A percentile compares a stretch with the other conserved stretches of the same genome.
Conservation (phyloP, 169 alveolate species). For the Blepharisma undulans region DNA sequence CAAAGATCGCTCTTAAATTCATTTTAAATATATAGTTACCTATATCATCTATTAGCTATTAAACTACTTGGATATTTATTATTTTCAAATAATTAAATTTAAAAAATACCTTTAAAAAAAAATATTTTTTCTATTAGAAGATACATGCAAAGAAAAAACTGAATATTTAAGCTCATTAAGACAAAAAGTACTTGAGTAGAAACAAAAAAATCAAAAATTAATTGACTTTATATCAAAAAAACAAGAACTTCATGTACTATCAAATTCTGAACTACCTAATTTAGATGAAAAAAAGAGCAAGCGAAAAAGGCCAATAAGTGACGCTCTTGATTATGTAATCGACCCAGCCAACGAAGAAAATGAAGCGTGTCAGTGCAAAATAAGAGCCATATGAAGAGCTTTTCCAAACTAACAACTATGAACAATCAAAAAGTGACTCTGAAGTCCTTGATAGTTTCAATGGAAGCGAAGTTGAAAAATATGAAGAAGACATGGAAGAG, state of each 20-base stretch:
- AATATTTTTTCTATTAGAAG: too few relatives aligned
- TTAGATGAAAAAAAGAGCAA: neutral
- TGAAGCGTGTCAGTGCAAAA: neutral
- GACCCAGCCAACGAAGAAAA: neutral
- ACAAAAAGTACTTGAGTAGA: neutral
- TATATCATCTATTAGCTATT: too few relatives aligned
- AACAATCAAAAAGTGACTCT: neutral
- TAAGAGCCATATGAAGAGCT: neutral
- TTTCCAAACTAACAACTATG: neutral
- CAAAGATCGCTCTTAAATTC: too few relatives aligned
- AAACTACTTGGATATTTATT: too few relatives aligned
- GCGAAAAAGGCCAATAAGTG: neutral
- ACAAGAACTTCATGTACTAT: neutral
- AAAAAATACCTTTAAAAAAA: too few relatives aligned
- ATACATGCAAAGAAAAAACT: conserved; percentile 1
- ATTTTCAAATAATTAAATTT: too few relatives aligned
- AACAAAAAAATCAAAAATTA: neutral
- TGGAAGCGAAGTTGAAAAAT: conserved; percentile 21
- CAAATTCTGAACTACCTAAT: neutral
- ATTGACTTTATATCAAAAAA: neutral
- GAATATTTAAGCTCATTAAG: neutral
- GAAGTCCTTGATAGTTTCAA: neutral
- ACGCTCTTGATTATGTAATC: neutral
- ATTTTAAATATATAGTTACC: too few relatives aligned
- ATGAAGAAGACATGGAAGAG: neutral